Evolutionary conservation across 164 flowering plant species (phyloP).

Genomic region (Vitis vinifera): ASM3070453v1 NC_081806.1:2009501-2010000

Average conservation of each 20-base stretch:
- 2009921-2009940: constrained; percentile 4
- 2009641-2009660: too few species aligned
- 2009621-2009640: too few species aligned
- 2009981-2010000: background rate
- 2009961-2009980: constrained; percentile 32
- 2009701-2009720: constrained; percentile 15
- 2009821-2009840: constrained; percentile 17
- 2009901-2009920: constrained; percentile 13
- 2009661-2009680: too few species aligned
- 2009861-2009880: constrained; percentile 24
- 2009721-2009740: constrained; percentile 68
- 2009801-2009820: constrained; percentile 10
- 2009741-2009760: constrained; percentile 82
- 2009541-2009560: too few species aligned
- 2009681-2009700: too few species aligned
- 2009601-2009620: too few species aligned
- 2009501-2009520: too few species aligned
- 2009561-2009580: too few species aligned
- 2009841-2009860: constrained; percentile 24
- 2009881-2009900: constrained; percentile 13
- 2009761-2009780: constrained; percentile 60
- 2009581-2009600: too few species aligned
- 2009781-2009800: constrained; percentile 27
- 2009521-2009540: too few species aligned
- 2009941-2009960: constrained; percentile 25